Conservation (phyloP, 257 asterid genomes). For the Lithospermum erythrorhizon region DNA sequence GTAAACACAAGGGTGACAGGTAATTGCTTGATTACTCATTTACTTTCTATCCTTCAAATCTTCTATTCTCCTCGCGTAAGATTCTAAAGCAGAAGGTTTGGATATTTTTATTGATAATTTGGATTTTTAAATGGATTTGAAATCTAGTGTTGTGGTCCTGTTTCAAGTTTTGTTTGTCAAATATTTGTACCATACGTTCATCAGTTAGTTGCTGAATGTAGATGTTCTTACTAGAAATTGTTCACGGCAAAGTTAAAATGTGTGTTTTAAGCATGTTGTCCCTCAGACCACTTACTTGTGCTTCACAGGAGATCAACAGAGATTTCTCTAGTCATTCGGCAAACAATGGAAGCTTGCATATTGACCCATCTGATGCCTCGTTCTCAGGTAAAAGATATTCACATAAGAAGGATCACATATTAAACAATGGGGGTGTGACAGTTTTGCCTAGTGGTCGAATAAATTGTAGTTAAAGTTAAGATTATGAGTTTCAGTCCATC, state of each 20-base stretch:
- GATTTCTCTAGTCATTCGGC: slow-evolving; percentile 90
- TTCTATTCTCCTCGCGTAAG: neutral
- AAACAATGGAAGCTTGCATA: slow-evolving; percentile 97
- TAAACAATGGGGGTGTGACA: neutral
- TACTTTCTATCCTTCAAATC: neutral
- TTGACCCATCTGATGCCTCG: slow-evolving; percentile 84
- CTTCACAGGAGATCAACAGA: slow-evolving; percentile 82
- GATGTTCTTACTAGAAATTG: too few relatives aligned
- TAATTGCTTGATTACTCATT: slow-evolving; percentile 11
- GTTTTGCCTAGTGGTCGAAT: neutral
- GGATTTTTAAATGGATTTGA: too few relatives aligned
- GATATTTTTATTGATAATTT: neutral
- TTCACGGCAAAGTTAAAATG: too few relatives aligned
- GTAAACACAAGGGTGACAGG: slow-evolving; percentile 95
- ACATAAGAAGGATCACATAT: slow-evolving; percentile 4
- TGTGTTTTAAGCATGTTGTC: neutral
- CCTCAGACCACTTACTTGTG: slow-evolving; percentile 10
- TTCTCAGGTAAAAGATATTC: slow-evolving; percentile 56
- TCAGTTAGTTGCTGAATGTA: too few relatives aligned
- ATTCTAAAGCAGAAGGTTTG: neutral
- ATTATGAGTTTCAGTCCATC: neutral
- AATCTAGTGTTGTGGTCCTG: too few relatives aligned
- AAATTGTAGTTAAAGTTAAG: too few relatives aligned
- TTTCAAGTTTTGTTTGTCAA: too few relatives aligned
- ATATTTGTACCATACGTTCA: too few relatives aligned